A percentile compares a stretch with the other conserved stretches of the same genome.
Evolutionary conservation across 83 land plant species (phyloP).

Genomic region (Thuja plicata): DNA sequence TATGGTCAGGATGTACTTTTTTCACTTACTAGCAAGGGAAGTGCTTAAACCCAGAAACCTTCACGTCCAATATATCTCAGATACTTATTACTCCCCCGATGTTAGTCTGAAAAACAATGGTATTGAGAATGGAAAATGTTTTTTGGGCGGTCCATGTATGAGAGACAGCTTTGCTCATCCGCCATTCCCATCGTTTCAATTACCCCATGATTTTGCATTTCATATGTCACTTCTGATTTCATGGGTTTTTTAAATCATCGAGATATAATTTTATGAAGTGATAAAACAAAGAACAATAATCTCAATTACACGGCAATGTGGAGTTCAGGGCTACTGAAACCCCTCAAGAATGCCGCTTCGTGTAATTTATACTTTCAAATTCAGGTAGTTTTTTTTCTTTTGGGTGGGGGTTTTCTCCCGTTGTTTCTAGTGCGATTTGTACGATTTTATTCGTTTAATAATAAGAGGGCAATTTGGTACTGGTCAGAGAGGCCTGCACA

Average conservation of each 20-base stretch:
- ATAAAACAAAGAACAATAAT: neutral
- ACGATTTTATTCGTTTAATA: neutral
- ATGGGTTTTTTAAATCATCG: neutral
- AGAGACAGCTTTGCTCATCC: neutral
- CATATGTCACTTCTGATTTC: neutral
- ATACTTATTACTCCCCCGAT: too few species aligned
- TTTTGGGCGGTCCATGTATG: neutral
- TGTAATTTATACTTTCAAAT: neutral
- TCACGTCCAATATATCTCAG: too few species aligned
- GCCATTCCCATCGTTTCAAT: neutral
- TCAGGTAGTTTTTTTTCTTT: neutral
- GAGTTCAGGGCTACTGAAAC: neutral
- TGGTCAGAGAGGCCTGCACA: slow-evolving; percentile 48
- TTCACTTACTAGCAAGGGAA: too few species aligned
- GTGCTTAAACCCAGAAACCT: too few species aligned
- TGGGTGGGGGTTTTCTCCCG: neutral
- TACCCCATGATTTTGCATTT: neutral
- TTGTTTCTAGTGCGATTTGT: neutral
- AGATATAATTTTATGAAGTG: neutral
- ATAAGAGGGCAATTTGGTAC: neutral
- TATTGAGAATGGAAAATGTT: too few species aligned
- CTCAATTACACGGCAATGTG: neutral
- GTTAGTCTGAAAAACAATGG: too few species aligned
- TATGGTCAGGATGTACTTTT: too few species aligned
- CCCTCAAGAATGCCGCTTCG: neutral